These are phyloP conservation scores for Leishmania tarentolae DNA, from an alignment of 208 protist genomes.

Conservation along the genomic window DNA sequence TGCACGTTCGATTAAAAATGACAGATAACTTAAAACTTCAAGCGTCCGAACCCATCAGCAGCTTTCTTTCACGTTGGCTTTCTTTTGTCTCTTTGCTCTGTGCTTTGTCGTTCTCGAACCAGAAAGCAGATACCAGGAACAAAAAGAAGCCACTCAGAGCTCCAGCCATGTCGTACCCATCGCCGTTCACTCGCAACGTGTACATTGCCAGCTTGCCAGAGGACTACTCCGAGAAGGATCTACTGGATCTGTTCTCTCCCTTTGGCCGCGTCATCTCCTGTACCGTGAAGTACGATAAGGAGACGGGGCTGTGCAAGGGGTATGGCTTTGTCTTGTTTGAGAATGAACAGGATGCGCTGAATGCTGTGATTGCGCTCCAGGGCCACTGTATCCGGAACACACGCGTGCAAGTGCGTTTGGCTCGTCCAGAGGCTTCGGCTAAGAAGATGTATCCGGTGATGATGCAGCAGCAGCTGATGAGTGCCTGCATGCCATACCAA, in stretches of 20 bases:
- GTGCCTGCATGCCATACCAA: slow-evolving; percentile 41
- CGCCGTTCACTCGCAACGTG: slow-evolving; percentile 76
- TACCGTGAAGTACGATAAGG: slow-evolving; percentile 68
- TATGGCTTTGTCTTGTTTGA: slow-evolving; percentile 89
- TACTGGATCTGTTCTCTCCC: slow-evolving; percentile 67
- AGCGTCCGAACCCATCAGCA: background rate
- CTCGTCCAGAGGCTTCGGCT: slow-evolving; percentile 69
- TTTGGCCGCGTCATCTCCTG: slow-evolving; percentile 74
- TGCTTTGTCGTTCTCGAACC: background rate
- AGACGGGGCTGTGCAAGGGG: slow-evolving; percentile 69
- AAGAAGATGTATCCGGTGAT: slow-evolving; percentile 77
- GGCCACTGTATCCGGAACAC: slow-evolving; percentile 61
- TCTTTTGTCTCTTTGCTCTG: slow-evolving; percentile 1
- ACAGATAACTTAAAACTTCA: background rate
- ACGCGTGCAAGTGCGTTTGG: slow-evolving; percentile 84
- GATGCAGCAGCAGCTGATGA: slow-evolving; percentile 56
- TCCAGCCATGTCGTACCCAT: slow-evolving; percentile 49
- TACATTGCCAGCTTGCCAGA: slow-evolving; percentile 86
- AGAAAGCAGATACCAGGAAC: background rate
- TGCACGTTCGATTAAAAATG: background rate
- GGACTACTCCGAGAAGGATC: slow-evolving; percentile 71
- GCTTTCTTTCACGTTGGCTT: background rate
- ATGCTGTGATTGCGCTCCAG: slow-evolving; percentile 69
- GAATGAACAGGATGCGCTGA: slow-evolving; percentile 54
- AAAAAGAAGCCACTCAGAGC: background rate